Evolutionary conservation across 148 eudicot genomes (phyloP).

Genomic region (Cornus suecica): DNA sequence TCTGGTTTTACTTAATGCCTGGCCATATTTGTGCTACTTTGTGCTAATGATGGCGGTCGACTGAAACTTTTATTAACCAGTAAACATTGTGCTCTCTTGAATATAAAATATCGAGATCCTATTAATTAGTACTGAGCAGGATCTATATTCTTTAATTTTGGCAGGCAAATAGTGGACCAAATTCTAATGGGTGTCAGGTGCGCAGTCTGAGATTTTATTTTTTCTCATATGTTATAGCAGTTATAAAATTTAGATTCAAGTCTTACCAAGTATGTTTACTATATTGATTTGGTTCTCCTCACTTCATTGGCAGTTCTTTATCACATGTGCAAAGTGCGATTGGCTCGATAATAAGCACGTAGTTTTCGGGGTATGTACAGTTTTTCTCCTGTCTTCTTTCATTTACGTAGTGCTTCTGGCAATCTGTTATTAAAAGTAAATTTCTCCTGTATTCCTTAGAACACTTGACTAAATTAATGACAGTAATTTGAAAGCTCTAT

Average conservation of each 20-base stretch:
- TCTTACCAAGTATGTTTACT: too few species aligned
- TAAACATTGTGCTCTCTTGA: not conserved
- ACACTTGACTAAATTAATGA: too few species aligned
- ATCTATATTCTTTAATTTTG: constrained; percentile 9
- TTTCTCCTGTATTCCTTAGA: too few species aligned
- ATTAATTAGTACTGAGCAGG: not conserved
- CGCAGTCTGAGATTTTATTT: not conserved
- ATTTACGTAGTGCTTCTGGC: not conserved
- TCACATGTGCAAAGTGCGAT: constrained; percentile 90
- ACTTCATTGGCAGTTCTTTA: constrained; percentile 62
- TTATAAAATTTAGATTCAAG: not conserved
- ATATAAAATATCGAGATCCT: not conserved
- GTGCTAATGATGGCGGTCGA: not conserved
- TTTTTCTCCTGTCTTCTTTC: not conserved
- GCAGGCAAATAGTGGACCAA: constrained; percentile 96
- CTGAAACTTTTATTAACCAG: not conserved
- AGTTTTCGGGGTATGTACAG: constrained; percentile 80
- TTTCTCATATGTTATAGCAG: not conserved
- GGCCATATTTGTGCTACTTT: not conserved
- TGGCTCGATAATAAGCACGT: constrained; percentile 99
- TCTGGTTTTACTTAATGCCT: not conserved
- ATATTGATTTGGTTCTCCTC: not conserved
- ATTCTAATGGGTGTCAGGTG: constrained; percentile 92
- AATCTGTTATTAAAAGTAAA: too few species aligned
- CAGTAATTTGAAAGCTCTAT: too few species aligned